These are phyloP conservation scores for Fusarium torreyae DNA, from an alignment of 2,329 filamentous ascomycete species.

Conservation along the genomic window DNA sequence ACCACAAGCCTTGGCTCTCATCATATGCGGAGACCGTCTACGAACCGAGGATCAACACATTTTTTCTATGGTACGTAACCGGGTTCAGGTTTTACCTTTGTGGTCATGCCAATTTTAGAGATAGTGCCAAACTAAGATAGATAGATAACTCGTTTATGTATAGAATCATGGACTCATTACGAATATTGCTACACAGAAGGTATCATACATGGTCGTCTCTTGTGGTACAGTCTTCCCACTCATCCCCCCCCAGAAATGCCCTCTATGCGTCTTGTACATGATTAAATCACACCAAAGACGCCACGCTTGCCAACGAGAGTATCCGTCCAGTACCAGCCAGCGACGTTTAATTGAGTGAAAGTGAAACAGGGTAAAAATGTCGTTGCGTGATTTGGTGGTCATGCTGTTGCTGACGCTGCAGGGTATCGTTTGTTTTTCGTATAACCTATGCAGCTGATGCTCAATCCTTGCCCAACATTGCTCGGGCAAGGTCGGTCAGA, in stretches of 20 bases:
- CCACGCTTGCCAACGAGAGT: conserved; percentile 34
- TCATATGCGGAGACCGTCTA: conserved; percentile 26
- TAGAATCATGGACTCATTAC: conserved; percentile 45
- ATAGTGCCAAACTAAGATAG: neutral
- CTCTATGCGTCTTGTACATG: conserved; percentile 10
- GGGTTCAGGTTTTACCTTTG: conserved; percentile 1
- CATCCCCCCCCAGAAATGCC: conserved; percentile 9
- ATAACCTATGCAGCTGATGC: conserved; percentile 21
- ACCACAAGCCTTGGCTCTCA: conserved; percentile 35
- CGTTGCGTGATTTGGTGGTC: conserved; percentile 24
- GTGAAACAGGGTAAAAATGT: conserved; percentile 23
- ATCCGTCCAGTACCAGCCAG: conserved; percentile 50
- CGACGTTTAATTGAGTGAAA: conserved; percentile 38
- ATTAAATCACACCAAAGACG: conserved; percentile 38
- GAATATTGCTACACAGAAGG: conserved; percentile 35
- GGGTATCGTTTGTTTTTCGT: conserved; percentile 19
- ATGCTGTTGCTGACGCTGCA: conserved; percentile 19
- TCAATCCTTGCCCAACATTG: conserved; percentile 57
- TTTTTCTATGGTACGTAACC: conserved; percentile 3
- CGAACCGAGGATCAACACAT: conserved; percentile 12
- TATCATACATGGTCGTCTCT: conserved; percentile 39
- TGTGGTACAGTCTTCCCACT: conserved; percentile 32
- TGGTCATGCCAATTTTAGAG: conserved; percentile 24
- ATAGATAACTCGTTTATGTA: conserved; percentile 7
- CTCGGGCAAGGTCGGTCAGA: conserved; percentile 60